Evolutionary conservation across 768 basidiomycete species (phyloP), one percentile per base, ranked within the genome.

Genomic region (Pulveroboletus sp.): DNA sequence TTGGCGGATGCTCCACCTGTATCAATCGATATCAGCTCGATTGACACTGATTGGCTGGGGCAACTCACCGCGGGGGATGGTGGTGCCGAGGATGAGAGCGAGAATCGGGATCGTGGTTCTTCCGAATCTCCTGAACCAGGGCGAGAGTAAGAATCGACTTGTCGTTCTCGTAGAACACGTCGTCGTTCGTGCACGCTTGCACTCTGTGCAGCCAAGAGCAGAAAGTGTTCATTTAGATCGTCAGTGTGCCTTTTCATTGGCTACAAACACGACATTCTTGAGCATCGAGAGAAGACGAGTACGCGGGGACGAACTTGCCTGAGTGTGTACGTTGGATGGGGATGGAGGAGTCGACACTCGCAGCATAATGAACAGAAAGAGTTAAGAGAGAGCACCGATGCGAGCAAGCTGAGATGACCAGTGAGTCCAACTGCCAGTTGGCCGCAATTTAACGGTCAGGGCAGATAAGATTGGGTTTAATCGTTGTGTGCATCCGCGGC

Each of bases 71-170:
- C 33, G 11, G 60, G 51, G 4, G 54, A 53, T 9, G 54, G 51
- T 9, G 54, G 6, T 1, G 60, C 29, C 23, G 20, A 33, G 3
- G 60, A n/a, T n/a, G n/a, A 61, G 35, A 49, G 41, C 33, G 60
- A 61, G 27, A 61, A 61, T 7, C 60, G 57, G 24, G 60, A 61
- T 7, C 50, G 51, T 29, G 60, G 61, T 20, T 60, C 54, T 21
- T 57, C 56, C n/a, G n/a, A n/a, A n/a, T n/a, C n/a, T 13, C 40
- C 50, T 1, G 53, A 62, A 4, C 38, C 48, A 12, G 24, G 4
- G 2, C 52, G 45, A 29, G 19, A 13, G 31, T 19, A 29, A 14
- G 17, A 20, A 6, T 7, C 10, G 29, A 14, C 23, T 40, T 29
- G 51, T 45, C 41, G 47, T 35, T 49, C 19, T 43, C 59, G 59